Conservation (phyloP, 768 basidiomycete genomes). For the Tulasnella sp. region DNA sequence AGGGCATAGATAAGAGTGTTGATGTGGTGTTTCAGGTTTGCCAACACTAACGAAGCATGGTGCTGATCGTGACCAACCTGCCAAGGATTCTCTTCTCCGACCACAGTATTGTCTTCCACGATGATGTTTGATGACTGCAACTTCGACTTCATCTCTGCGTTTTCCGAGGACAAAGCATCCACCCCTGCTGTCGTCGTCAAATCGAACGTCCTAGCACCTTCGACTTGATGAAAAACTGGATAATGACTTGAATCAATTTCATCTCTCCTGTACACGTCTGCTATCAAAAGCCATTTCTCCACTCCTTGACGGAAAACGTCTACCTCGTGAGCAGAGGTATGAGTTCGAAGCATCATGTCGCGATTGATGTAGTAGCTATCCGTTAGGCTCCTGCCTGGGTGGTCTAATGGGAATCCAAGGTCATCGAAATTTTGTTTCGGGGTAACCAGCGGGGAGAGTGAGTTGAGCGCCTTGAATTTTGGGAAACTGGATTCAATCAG, state of each 20-base stretch:
- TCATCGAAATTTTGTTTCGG: slow-evolving; percentile 93
- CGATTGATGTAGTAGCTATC: slow-evolving; percentile 96
- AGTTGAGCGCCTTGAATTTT: slow-evolving; percentile 55
- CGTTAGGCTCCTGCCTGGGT: slow-evolving; percentile 78
- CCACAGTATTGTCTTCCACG: slow-evolving; percentile 74
- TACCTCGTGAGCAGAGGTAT: slow-evolving; percentile 97
- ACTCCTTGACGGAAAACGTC: slow-evolving; percentile 66
- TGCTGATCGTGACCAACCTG: slow-evolving; percentile 65
- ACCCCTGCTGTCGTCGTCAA: slow-evolving; percentile 30
- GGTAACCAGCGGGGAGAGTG: slow-evolving; percentile 79
- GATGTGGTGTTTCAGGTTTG: slow-evolving; percentile 78
- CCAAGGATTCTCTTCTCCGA: slow-evolving; percentile 62
- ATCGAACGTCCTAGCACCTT: slow-evolving; percentile 73
- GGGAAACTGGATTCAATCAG: slow-evolving; percentile 79
- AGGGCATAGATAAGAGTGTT: slow-evolving; percentile 73
- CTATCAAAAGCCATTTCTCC: slow-evolving; percentile 78
- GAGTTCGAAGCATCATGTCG: slow-evolving; percentile 84
- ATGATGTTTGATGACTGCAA: slow-evolving; percentile 63
- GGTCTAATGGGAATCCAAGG: slow-evolving; percentile 83
- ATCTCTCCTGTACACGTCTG: slow-evolving; percentile 95
- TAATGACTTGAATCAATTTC: slow-evolving; percentile 96
- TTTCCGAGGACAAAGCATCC: slow-evolving; percentile 53
- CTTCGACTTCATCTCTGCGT: slow-evolving; percentile 42
- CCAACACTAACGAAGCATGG: slow-evolving; percentile 59
- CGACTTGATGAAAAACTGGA: slow-evolving; percentile 97